Conservation (phyloP, 176 grass and related monocot genomes). For the Areca catechu region DNA sequence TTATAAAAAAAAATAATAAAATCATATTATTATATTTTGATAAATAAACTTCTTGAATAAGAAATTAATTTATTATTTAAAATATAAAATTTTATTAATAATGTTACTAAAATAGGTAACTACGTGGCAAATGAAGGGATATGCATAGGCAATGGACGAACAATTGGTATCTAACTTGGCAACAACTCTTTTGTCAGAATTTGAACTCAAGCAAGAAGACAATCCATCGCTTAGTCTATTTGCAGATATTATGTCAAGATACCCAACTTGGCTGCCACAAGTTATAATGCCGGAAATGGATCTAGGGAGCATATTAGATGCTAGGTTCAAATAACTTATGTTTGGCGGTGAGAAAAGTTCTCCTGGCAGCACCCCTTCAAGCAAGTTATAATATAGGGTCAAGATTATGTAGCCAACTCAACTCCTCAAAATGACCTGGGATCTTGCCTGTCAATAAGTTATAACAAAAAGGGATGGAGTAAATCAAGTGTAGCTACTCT, state of each 20-base stretch:
- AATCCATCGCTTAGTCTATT: conserved; percentile 63
- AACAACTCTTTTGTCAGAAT: conserved; percentile 63
- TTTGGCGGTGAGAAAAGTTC: conserved; percentile 59
- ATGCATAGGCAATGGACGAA: conserved; percentile 40
- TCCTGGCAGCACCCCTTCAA: conserved; percentile 48
- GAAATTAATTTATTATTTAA: no score
- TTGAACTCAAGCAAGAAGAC: conserved; percentile 64
- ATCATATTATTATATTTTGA: no score
- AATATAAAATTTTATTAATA: no score
- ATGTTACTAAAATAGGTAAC: no score
- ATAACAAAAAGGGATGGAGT: no score
- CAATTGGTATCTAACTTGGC: conserved; percentile 84
- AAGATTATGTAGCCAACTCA: conserved; percentile 72
- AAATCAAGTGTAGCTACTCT: no score
- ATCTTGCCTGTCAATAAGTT: conserved; percentile 77
- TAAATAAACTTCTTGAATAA: no score
- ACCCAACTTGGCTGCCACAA: conserved; percentile 64
- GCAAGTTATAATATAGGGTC: conserved; percentile 88
- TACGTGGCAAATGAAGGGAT: no score
- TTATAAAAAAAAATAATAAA: no score
- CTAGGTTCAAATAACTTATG: conserved; percentile 87
- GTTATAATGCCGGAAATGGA: conserved; percentile 46
- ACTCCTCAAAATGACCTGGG: conserved; percentile 45
- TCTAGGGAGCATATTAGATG: conserved; percentile 80
- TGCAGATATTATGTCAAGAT: conserved; percentile 74